Evolutionary conservation across 495 filamentous ascomycete genomes (phyloP).

Genomic region (Aspergillus heteromorphus): DNA sequence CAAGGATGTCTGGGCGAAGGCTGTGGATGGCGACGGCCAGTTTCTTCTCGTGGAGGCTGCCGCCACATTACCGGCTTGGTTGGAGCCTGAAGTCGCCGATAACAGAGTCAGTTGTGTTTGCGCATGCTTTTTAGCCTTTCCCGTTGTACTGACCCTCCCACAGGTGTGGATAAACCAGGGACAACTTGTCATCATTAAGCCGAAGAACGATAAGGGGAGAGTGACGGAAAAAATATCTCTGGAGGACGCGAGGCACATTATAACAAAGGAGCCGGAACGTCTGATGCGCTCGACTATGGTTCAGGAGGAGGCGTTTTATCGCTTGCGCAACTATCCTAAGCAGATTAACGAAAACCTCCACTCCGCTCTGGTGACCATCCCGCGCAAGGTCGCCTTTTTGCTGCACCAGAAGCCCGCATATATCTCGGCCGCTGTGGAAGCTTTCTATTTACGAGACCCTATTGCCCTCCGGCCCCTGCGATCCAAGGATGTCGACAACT

Average conservation of each 20-base stretch:
- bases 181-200: conserved; percentile 69
- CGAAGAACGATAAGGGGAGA: conserved; percentile 25
- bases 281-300: conserved; percentile 63
- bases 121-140: background rate
- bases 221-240: conserved; percentile 51
- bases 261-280: conserved; percentile 44
- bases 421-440: conserved; percentile 78
- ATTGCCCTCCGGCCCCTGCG: conserved; percentile 66
- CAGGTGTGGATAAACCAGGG: conserved; percentile 74
- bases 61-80: conserved; percentile 78
- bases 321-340: conserved; percentile 73
- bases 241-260: conserved; percentile 52
- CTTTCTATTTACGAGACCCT: conserved; percentile 90
- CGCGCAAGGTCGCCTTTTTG: conserved; percentile 76
- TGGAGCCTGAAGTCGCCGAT: conserved; percentile 85
- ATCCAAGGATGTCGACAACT: conserved; percentile 34
- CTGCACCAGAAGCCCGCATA: conserved; percentile 65
- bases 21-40: conserved; percentile 86
- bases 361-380: conserved; percentile 63
- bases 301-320: conserved; percentile 86
- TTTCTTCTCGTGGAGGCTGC: conserved; percentile 95
- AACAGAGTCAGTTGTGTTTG: conserved; percentile 55
- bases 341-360: conserved; percentile 69
- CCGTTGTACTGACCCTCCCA: background rate
- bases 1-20: conserved; percentile 71